phyloP scores from a whole-genome alignment of 768 basidiomycete genomes.

The Suillus placidus region DNA sequence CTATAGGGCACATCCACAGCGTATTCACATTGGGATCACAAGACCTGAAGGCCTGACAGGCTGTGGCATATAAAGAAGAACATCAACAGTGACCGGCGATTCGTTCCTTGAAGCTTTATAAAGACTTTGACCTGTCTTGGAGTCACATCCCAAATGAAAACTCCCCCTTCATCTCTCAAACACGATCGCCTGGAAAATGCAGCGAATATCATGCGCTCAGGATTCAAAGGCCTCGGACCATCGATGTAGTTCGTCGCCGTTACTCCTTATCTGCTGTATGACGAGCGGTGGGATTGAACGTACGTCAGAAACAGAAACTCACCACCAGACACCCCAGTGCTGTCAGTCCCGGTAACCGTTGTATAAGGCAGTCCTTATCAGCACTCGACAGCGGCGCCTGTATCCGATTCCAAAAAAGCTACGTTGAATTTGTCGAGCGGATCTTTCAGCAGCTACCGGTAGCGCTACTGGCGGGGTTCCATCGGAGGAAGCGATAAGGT shows the following conservation, averaged over 20 bases:
- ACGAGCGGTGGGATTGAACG: neutral
- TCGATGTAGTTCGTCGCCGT: neutral
- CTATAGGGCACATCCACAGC: neutral
- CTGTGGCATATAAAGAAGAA: neutral
- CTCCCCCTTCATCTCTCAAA: neutral
- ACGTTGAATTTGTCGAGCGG: neutral
- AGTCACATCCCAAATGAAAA: neutral
- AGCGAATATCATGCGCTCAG: neutral
- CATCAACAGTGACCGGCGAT: neutral
- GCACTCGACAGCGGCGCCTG: neutral
- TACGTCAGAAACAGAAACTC: neutral
- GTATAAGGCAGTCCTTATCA: neutral
- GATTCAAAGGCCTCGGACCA: neutral
- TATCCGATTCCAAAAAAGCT: neutral
- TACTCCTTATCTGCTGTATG: neutral
- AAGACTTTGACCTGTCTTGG: neutral
- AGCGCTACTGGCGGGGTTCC: too few relatives aligned
- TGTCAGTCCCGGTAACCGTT: neutral
- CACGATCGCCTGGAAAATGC: neutral
- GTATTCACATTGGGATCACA: neutral
- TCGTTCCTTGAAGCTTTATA: neutral
- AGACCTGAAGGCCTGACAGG: neutral
- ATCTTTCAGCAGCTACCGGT: too few relatives aligned
- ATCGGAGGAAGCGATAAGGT: too few relatives aligned
- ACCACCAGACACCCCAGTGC: neutral